Evolutionary conservation across 2,329 filamentous ascomycete species (phyloP), one percentile per base, ranked within the genome.

Genomic region (Diaporthe helianthi): DNA sequence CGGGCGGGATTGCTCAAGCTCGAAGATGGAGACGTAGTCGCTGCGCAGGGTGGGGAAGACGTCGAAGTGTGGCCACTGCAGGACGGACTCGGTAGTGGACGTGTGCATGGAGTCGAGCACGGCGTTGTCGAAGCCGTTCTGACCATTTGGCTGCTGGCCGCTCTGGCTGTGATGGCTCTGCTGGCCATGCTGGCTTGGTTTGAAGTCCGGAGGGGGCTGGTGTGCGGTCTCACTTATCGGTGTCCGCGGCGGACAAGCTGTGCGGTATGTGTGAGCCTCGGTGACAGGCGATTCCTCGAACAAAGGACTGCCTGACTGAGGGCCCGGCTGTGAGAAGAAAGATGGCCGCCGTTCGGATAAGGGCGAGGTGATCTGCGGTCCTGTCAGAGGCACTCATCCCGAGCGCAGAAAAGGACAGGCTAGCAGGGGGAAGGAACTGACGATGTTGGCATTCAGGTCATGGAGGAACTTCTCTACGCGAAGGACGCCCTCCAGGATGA

Each of bases 51-150:
- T 78, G 2, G 81, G 79, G 52, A 83, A 83, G 2, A 78, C 75
- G 33, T 84, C 80, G 67, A 86, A 85, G 67, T 85, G 81, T 8
- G 82, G 83, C 84, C 84, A 86, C 67, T 83, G 81, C 0, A 86
- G 78, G n/a, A 86, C 79, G 0, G 82, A 83, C 72, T 86, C 83
- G 0, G 83, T 85, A 0, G 83, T 83, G 0, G 83, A 85, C 0
- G 82, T 84, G 73, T 85, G 84, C 77, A 84, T 82, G 0, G 82
- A 83, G 12, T 84, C 83, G 6, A 86, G 75, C 2, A 84, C 80
- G 0, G 84, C 84, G 68, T 85, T 86, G 70, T 83, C 81, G 41
- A 81, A 77, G 69, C 74, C 78, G 33, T 44, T 69, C 51, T 67
- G 64, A 38, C 58, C 58, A 13, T 69, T 73, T 8, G 71, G 65